Evolutionary conservation across 2,329 filamentous ascomycete genomes (phyloP).

Genomic region (Penicillium sp.): DNA sequence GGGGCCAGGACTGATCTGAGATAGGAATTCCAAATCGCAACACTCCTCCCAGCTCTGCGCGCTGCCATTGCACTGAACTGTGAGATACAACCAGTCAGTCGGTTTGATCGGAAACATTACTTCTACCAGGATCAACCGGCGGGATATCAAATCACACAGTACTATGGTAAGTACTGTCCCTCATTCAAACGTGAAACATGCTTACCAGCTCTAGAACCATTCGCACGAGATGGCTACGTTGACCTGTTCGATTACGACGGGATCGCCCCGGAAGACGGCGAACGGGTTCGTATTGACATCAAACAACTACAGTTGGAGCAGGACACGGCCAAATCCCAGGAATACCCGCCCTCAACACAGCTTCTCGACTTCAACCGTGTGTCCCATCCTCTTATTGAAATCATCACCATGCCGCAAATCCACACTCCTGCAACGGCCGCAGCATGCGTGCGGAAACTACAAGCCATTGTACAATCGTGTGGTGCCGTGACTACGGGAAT

Average conservation of each 20-base stretch:
- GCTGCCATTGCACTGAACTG: conserved; percentile 84
- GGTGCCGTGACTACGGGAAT: conserved; percentile 87
- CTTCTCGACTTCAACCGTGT: conserved; percentile 93
- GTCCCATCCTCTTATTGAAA: conserved; percentile 86
- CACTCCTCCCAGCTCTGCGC: conserved; percentile 82
- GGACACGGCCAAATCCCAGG: conserved; percentile 91
- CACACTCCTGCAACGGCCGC: conserved; percentile 84
- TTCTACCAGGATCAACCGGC: conserved; percentile 98
- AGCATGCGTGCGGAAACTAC: conserved; percentile 83
- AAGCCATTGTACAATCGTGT: conserved; percentile 72
- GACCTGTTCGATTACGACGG: conserved; percentile 71
- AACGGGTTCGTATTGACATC: conserved; percentile 72
- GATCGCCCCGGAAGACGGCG: conserved; percentile 69
- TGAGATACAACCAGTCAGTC: conserved; percentile 69
- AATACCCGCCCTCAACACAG: conserved; percentile 68
- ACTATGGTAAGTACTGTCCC: conserved; percentile 57
- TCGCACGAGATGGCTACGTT: conserved; percentile 68
- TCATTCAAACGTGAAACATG: not conserved
- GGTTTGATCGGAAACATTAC: conserved; percentile 96
- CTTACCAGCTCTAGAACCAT: conserved; percentile 48
- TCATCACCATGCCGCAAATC: conserved; percentile 87
- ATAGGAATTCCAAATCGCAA: conserved; percentile 70
- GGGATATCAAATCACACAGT: conserved; percentile 97
- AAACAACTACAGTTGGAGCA: conserved; percentile 97
- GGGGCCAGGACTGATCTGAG: conserved; percentile 3